Percentiles rank a stretch among this genome's conserved stretches.
Conservation (phyloP, 2,329 filamentous ascomycete genomes). For the Graphilbum ipis-grandicollis region DNA sequence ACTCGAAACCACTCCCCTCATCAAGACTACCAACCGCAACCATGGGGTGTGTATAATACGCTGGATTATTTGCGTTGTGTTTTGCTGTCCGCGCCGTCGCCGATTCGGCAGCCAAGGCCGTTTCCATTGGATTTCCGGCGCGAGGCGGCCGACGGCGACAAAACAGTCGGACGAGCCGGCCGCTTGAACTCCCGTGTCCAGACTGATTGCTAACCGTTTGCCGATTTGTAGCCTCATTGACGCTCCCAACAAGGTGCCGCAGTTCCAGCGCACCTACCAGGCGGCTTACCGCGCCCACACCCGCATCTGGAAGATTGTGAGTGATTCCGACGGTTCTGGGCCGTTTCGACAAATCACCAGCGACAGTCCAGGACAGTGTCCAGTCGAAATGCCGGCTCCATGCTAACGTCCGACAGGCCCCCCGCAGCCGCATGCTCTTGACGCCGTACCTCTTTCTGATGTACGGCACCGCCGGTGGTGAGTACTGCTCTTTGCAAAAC, state of each 20-base stretch:
- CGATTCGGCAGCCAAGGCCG: background rate
- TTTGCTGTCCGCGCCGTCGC: background rate
- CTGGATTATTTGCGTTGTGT: no score
- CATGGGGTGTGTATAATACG: conserved; percentile 8
- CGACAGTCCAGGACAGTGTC: no score
- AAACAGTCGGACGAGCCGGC: no score
- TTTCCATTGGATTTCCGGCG: background rate
- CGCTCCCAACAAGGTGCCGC: conserved; percentile 59
- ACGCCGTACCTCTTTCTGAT: conserved; percentile 51
- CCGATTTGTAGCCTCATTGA: conserved; percentile 35
- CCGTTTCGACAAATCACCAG: no score
- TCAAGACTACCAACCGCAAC: conserved; percentile 4
- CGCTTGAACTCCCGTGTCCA: no score
- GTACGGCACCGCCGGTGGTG: conserved; percentile 44
- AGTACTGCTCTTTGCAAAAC: background rate
- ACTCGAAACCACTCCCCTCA: conserved; percentile 1
- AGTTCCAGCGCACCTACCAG: conserved; percentile 62
- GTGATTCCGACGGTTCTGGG: no score
- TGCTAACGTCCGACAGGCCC: conserved; percentile 26
- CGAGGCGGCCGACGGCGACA: background rate
- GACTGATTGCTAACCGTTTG: conserved; percentile 12
- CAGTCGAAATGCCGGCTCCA: no score
- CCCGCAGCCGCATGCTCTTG: conserved; percentile 47
- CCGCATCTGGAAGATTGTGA: conserved; percentile 64
- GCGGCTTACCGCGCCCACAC: conserved; percentile 49